Evolutionary conservation across 305 asterid genomes (phyloP), one percentile per base, ranked within the genome.

Genomic region (Fraxinus sp.): DNA sequence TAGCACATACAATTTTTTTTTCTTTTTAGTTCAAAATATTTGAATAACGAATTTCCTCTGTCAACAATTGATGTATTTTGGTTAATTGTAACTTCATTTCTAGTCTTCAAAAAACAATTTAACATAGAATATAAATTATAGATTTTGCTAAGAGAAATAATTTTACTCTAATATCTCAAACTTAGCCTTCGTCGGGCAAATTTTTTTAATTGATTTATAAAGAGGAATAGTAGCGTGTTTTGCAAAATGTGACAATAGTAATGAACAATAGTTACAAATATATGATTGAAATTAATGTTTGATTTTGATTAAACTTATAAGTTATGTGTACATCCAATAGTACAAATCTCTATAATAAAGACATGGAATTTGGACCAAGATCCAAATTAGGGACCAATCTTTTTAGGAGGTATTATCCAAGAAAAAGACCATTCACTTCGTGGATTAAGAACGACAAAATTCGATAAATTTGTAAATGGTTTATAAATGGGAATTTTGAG

Each of bases 331-430:
- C 20, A 70, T 30, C 9, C 36, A 70, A 70, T 70, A 70, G 75
- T 70, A 4, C 5, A 70, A 30, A 70, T 46, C 57, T 30, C 24
- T 30, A 30, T 30, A 70, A 22, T 11, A 71, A 32, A 71, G 24
- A 71, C 39, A 46, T 16, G 76, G 68, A 18, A 18, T 57, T 57
- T 57, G 68, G 76, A 72, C 76, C 46, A 16, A 72, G 46, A 33
- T 71, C 76, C 76, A 71, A 71, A 57, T 18, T 57, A n/a, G 76
- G 49, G 76, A 72, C 76, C 76, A 72, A 72, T 6, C 28, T 2
- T n/a, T 37, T 16, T 72, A 16, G 14, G 6, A 72, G 76, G 7
- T 32, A 72, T 33, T 72, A 72, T 33, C 46, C 6, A 33, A 72
- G 28, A n/a, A 9, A 71, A 72, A 6, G 49, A 72, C 49, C 46